These are phyloP conservation scores for Ulota crispa DNA, from an alignment of 225 moss, liverwort and hornwort genomes.

Conservation along the genomic window DNA sequence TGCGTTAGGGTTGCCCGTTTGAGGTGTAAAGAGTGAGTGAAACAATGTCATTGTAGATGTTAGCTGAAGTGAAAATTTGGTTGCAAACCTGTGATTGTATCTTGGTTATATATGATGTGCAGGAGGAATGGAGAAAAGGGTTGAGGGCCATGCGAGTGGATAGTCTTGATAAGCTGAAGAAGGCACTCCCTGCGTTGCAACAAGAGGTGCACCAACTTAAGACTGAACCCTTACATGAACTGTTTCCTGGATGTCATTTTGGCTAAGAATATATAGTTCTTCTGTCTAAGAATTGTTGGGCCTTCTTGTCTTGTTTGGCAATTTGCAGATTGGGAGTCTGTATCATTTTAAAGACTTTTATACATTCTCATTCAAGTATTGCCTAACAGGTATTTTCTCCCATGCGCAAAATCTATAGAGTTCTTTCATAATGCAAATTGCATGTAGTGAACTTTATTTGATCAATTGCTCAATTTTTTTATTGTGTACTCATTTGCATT, in stretches of 20 bases:
- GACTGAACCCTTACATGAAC: background rate
- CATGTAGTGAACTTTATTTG: background rate
- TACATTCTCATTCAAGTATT: conserved; percentile 91
- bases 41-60: background rate
- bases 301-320: conserved; percentile 3
- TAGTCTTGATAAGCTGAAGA: conserved; percentile 86
- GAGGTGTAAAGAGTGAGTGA: background rate
- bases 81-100: conserved; percentile 15
- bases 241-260: background rate
- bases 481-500: background rate
- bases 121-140: conserved; percentile 99
- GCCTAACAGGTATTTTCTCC: conserved; percentile 71
- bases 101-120: background rate
- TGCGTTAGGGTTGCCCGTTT: background rate
- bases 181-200: conserved; percentile 73
- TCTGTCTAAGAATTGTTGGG: background rate
- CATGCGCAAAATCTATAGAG: background rate
- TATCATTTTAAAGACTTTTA: conserved; percentile 88
- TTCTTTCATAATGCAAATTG: background rate
- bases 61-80: background rate
- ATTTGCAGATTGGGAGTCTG: conserved; percentile 60
- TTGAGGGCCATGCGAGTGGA: conserved; percentile 91
- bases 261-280: background rate
- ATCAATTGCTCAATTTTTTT: background rate
- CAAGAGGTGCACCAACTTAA: conserved; percentile 64